A percentile compares a stretch with the other conserved stretches of the same genome.
phyloP scores from a whole-genome alignment of 768 basidiomycete species.

The Phaeotremella skinneri region DNA sequence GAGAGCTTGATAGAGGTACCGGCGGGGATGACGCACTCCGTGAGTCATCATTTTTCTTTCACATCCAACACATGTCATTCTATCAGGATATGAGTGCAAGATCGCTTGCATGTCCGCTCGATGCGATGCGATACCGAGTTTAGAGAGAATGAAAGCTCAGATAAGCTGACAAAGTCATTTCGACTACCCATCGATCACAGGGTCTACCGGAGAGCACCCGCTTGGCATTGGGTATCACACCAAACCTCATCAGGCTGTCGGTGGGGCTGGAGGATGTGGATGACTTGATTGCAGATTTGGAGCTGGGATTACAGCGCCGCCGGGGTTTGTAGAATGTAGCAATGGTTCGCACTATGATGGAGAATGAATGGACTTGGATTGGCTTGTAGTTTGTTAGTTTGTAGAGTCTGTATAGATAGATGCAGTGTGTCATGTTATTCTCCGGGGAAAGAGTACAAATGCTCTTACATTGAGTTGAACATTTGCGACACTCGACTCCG shows the following conservation, averaged over 20 bases:
- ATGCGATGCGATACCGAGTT: too few species aligned
- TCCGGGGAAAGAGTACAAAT: not conserved
- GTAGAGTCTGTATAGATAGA: not conserved
- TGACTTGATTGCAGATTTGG: constrained; percentile 72
- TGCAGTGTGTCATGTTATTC: not conserved
- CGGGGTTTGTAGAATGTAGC: too few species aligned
- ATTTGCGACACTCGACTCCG: too few species aligned
- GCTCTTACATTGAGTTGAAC: too few species aligned
- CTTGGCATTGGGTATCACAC: constrained; percentile 39
- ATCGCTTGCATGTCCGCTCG: too few species aligned
- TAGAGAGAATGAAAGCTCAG: too few species aligned
- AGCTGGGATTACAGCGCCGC: constrained; percentile 65
- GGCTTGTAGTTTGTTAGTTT: not conserved
- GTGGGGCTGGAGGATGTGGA: constrained; percentile 86
- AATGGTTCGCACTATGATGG: too few species aligned
- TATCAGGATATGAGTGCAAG: too few species aligned
- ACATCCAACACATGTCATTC: too few species aligned
- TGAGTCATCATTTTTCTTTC: constrained; percentile 27
- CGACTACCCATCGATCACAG: constrained; percentile 9
- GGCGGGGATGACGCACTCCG: constrained; percentile 80
- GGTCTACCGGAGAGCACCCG: constrained; percentile 41
- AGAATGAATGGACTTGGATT: not conserved
- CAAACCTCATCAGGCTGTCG: constrained; percentile 66
- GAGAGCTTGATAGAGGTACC: constrained; percentile 88
- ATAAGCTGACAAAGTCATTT: too few species aligned